These are phyloP conservation scores for Coniochaeta hoffmannii DNA, from an alignment of 2,329 filamentous ascomycete genomes.

Conservation along the genomic window DNA sequence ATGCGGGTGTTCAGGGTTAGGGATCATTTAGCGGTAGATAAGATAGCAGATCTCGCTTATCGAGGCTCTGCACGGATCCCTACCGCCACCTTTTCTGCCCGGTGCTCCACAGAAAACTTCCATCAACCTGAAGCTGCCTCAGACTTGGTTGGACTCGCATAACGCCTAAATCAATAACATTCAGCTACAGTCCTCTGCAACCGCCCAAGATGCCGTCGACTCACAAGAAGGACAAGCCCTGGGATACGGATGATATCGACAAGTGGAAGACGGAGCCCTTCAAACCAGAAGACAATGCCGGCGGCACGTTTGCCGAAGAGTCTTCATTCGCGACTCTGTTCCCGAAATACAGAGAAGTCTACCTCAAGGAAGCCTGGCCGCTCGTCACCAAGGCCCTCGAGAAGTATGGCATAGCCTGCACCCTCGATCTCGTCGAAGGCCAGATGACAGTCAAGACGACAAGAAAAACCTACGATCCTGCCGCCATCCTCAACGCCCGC, in stretches of 20 bases:
- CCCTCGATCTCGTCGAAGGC: slow-evolving; percentile 88
- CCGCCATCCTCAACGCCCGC: slow-evolving; percentile 84
- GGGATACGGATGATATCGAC: slow-evolving; percentile 95
- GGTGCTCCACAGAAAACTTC: not conserved
- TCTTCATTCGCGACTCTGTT: slow-evolving; percentile 84
- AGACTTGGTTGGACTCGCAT: not conserved
- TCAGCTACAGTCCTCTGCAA: not conserved
- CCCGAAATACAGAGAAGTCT: slow-evolving; percentile 93
- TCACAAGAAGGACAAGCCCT: slow-evolving; percentile 83
- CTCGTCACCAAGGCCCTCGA: slow-evolving; percentile 81
- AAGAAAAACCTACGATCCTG: slow-evolving; percentile 83
- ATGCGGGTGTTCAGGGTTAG: not conserved
- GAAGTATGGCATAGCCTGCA: slow-evolving; percentile 82
- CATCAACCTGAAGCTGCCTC: not conserved
- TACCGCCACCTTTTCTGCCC: not conserved
- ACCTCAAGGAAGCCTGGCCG: slow-evolving; percentile 89
- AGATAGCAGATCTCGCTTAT: not conserved
- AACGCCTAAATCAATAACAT: not conserved
- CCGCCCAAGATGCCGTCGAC: slow-evolving; percentile 68
- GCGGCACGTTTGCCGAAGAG: slow-evolving; percentile 85
- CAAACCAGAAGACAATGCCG: slow-evolving; percentile 75
- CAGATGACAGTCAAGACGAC: slow-evolving; percentile 97
- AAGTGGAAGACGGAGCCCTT: slow-evolving; percentile 93
- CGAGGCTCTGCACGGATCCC: not conserved
- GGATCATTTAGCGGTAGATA: not conserved